phyloP scores from a whole-genome alignment of 805 yeast species.

The Lachancea dasiensis region DNA sequence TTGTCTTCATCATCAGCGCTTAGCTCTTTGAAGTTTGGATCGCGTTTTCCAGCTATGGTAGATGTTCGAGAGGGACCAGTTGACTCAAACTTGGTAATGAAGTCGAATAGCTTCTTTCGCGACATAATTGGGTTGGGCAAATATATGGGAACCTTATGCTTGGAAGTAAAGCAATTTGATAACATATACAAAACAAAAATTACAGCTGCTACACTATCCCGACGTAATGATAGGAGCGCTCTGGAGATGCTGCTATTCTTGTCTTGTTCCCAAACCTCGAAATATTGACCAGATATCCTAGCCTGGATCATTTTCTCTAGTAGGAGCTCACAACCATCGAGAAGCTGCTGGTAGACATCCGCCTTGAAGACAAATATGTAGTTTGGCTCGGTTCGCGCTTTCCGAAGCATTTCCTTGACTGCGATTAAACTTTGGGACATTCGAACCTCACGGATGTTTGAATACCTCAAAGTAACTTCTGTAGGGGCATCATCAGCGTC shows the following conservation, averaged over 20 bases:
- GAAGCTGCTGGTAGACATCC: conserved; percentile 29
- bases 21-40: not conserved
- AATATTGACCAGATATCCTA: conserved; percentile 42
- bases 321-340: conserved; percentile 36
- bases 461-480: conserved; percentile 37
- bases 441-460: conserved; percentile 44
- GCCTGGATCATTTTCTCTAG: conserved; percentile 43
- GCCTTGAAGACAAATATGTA: conserved; percentile 34
- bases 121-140: conserved; percentile 41
- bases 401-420: conserved; percentile 33
- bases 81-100: conserved; percentile 32
- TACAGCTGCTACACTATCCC: conserved; percentile 44
- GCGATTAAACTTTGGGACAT: conserved; percentile 41
- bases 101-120: conserved; percentile 39
- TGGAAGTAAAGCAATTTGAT: conserved; percentile 38
- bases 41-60: conserved; percentile 1
- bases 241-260: conserved; percentile 34
- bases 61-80: conserved; percentile 3
- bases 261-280: conserved; percentile 42
- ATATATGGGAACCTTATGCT: conserved; percentile 36
- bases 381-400: conserved; percentile 35
- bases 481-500: conserved; percentile 44
- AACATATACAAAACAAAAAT: conserved; percentile 39
- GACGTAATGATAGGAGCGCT: conserved; percentile 38
- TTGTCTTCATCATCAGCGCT: not conserved